These are phyloP conservation scores for Aurantiochytrium sp. DNA, from an alignment of 108 stramenopile species.

Conservation along the genomic window DNA sequence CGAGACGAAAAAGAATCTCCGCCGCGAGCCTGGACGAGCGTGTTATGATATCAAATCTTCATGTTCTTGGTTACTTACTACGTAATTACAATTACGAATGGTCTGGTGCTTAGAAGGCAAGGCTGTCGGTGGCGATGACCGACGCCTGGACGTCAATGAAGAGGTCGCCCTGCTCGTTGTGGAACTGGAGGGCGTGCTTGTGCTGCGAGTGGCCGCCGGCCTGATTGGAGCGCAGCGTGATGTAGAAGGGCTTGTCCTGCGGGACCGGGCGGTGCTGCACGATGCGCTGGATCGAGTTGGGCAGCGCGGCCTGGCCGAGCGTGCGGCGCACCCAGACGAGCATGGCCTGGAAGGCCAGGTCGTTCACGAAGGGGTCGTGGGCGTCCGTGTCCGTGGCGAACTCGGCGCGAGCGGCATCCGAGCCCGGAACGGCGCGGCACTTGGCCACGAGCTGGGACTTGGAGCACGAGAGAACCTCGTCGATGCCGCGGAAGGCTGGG, in stretches of 20 bases:
- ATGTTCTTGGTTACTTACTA: no score
- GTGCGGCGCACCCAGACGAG: slow-evolving; percentile 13
- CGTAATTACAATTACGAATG: no score
- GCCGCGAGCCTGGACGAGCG: no score
- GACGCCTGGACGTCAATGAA: background rate
- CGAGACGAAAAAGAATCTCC: no score
- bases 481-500: background rate
- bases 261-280: background rate
- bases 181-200: background rate
- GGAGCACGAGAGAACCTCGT: background rate
- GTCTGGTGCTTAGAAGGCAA: slow-evolving; percentile 24
- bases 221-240: background rate
- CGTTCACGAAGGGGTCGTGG: background rate
- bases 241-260: slow-evolving; percentile 2
- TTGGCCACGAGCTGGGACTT: background rate
- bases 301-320: background rate
- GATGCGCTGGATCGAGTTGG: slow-evolving; percentile 14
- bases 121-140: background rate
- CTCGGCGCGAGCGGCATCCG: background rate
- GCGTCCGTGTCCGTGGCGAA: background rate
- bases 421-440: background rate
- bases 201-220: background rate
- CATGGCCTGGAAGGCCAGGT: background rate
- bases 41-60: no score
- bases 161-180: slow-evolving; percentile 13